Base-by-base conservation (phyloP, 208 protist genomes). In the Acanthamoeba rhysodes region DNA sequence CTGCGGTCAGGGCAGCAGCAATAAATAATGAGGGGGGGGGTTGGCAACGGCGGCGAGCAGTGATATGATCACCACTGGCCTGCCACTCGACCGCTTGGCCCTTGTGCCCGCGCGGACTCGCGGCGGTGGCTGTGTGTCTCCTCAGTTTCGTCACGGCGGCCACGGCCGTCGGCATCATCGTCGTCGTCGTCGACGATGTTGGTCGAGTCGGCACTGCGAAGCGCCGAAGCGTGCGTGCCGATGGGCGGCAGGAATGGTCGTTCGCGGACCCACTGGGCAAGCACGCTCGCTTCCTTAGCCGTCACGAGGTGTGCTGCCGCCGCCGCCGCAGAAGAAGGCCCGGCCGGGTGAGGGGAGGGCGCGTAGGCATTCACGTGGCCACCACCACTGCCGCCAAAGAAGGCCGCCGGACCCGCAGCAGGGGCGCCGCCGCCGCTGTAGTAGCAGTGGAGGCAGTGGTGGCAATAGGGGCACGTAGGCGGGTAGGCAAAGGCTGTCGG, bases 361-460 rank as follows among this genome's bases (percentile, higher is more conserved):
- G 62, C 20, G 22, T 68, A 68, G 24, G 24, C 24, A 20, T n/a
- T 68, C 14, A 27, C 24, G 68, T 76, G 68, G 37, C 37, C 37
- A 41, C 37, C 37, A 16, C 41, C 10, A n/a, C n/a, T n/a, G 68
- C 27, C 20, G 18, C 27, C 20, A 7, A 4, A 29, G 18, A 32
- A 45, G 27, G 29, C 20, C 68, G 68, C 4, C 12, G 68, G 68
- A 2, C 20, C 68, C 14, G 34, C 18, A 10, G 68, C 29, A 16
- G 32, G 14, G 14, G 68, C 66, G 9, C 16, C 20, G 24, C 16
- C 68, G 10, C 68, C 68, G 32, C 27, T 85, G 14, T 85, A 85
- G 76, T 85, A 85, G 76, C 76, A 85, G 76, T 85, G 76, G 16
- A 85, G 76, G 76, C 76, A 85, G 48, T 85, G 76, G n/a, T 85